Conservation (phyloP, 306 rosid genomes). For the Cajanus cajan region DNA sequence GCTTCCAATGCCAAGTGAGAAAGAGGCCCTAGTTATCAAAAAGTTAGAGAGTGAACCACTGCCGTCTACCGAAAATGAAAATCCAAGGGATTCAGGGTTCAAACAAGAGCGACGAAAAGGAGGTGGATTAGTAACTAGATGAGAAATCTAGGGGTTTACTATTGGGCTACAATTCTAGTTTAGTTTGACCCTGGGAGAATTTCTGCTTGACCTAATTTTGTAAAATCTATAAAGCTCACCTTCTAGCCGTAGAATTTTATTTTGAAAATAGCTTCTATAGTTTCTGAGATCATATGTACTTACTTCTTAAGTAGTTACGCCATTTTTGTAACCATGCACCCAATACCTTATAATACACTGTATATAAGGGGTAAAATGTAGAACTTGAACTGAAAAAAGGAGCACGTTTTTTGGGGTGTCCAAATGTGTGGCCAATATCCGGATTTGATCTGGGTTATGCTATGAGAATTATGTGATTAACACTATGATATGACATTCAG, state of each 20-base stretch:
- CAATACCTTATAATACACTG: conserved; percentile 43
- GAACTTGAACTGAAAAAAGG: conserved; percentile 55
- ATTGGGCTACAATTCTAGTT: conserved; percentile 3
- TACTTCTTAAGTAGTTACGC: conserved; percentile 28
- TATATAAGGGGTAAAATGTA: conserved; percentile 65
- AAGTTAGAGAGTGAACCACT: conserved; percentile 71
- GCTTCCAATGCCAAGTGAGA: conserved; percentile 92
- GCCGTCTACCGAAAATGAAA: conserved; percentile 57
- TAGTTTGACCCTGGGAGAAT: conserved; percentile 23
- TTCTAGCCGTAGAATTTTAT: conserved; percentile 22
- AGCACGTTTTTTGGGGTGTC: conserved; percentile 47
- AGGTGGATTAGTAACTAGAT: conserved; percentile 79
- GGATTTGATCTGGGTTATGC: conserved; percentile 38
- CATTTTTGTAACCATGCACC: conserved; percentile 53
- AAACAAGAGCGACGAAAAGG: conserved; percentile 94
- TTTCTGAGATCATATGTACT: conserved; percentile 45
- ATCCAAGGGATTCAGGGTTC: conserved; percentile 60
- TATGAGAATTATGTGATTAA: conserved; percentile 17
- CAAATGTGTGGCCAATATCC: conserved; percentile 31
- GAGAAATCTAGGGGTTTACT: conserved; percentile 18
- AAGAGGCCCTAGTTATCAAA: conserved; percentile 58
- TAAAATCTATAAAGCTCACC: conserved; percentile 23
- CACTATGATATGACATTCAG: conserved; percentile 12
- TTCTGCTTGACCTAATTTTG: conserved; percentile 31
- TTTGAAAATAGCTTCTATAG: conserved; percentile 35